Conservation (phyloP, 1,284 basidiomycete genomes). For the Ustilago sp. region DNA sequence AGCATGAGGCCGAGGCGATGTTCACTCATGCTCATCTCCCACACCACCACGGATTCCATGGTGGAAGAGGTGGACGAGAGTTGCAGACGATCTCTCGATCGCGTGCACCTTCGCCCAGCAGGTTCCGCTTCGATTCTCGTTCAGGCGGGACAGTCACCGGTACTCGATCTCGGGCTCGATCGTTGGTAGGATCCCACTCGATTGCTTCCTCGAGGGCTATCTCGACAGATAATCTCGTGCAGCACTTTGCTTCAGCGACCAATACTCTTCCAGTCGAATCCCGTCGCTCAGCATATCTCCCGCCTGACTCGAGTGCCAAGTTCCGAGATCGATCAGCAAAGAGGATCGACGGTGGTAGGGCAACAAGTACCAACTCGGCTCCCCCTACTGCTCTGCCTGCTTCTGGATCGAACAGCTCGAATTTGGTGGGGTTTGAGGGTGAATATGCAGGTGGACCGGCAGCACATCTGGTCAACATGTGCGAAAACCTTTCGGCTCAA, state of each 20-base stretch:
- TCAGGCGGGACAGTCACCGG: slow-evolving; percentile 45
- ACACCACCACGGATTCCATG: slow-evolving; percentile 7
- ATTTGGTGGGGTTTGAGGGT: slow-evolving; percentile 13
- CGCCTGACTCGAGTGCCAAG: slow-evolving; percentile 58
- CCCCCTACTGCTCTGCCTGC: slow-evolving; percentile 29
- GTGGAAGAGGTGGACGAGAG: slow-evolving; percentile 23
- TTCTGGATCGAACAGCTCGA: background rate
- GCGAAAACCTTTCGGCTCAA: slow-evolving; percentile 44
- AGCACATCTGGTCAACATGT: slow-evolving; percentile 43
- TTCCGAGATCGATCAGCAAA: slow-evolving; percentile 48
- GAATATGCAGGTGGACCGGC: slow-evolving; percentile 9
- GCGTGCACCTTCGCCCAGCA: slow-evolving; percentile 56
- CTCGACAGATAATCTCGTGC: slow-evolving; percentile 56
- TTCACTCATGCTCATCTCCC: slow-evolving; percentile 34
- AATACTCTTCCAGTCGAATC: slow-evolving; percentile 14
- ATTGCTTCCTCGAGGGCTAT: slow-evolving; percentile 40
- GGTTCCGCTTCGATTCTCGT: slow-evolving; percentile 48
- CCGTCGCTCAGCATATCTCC: slow-evolving; percentile 46
- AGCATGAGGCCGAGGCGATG: slow-evolving; percentile 47
- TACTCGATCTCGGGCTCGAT: slow-evolving; percentile 58
- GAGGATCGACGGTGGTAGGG: slow-evolving; percentile 44
- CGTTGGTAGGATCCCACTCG: slow-evolving; percentile 47
- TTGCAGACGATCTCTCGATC: slow-evolving; percentile 62
- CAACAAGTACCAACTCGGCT: slow-evolving; percentile 51
- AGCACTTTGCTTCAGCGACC: slow-evolving; percentile 34